Base-by-base conservation (phyloP, 441 rosid genomes). In the Adansonia grandidieri region DNA sequence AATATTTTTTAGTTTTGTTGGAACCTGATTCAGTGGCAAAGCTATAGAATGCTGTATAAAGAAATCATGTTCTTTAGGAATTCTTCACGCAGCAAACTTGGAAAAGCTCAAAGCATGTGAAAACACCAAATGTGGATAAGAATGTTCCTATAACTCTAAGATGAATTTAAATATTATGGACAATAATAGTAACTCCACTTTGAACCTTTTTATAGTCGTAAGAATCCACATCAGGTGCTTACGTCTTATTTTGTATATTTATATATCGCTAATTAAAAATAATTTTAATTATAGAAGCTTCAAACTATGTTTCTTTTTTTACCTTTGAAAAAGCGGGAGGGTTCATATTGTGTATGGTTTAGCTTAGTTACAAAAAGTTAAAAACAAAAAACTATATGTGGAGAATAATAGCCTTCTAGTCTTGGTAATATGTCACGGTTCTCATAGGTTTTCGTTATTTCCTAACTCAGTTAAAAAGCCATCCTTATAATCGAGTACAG, bases 151-250 rank as follows among this genome's bases (percentile, higher is more conserved):
- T 13, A 6, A 11, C 68, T 63, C 68, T 63, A 28, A 32, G 67
- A 13, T 62, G n/a, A 63, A 63, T 32, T 63, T 63, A 14, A 63
- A 63, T 32, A 63, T 32, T 32, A 32, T 32, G 37, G 37, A 24
- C 4, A 13, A 14, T 32, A 42, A 63, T 2, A 63, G 37, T 32
- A 32, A 32, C 37, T 32, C 37, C 37, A 32, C 37, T 32, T 32
- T 32, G 37, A 32, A 32, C 37, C 37, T 32, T 32, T 32, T 32
- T 32, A 32, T 32, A 32, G 37, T 32, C 37, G 1, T 32, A 32
- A 32, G 37, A 32, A 32, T 32, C 37, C 61, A 83, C 20, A 91
- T 80, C 28, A 85, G 15, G 63, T 58, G 5, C 17, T 4, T 20
- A 11, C 2, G 3, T 4, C n/a, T 58, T 19, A 4, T 20, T 19